Conservation (phyloP, 2,329 filamentous ascomycete genomes). For the Mycocentrospora acerina region DNA sequence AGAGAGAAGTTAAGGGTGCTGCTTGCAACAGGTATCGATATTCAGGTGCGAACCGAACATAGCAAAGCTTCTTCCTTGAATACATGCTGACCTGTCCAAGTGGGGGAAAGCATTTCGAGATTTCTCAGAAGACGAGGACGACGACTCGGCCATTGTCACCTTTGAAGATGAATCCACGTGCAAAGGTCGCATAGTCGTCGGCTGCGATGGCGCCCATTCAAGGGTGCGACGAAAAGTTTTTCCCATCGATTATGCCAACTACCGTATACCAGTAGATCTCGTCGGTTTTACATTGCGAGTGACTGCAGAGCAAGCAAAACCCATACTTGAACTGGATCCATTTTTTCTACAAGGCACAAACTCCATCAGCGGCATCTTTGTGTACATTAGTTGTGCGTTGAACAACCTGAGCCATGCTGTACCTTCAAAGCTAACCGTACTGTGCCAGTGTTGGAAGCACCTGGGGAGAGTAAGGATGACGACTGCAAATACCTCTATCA, state of each 20-base stretch:
- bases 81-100: too few relatives aligned
- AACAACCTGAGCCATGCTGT: not conserved
- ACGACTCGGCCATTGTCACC: conserved; percentile 2
- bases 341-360: conserved; percentile 15
- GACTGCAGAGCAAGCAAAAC: conserved; percentile 6
- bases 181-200: conserved; percentile 9
- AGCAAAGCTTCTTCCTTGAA: too few relatives aligned
- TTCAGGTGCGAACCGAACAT: conserved; percentile 4
- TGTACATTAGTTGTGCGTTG: conserved; percentile 8
- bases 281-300: conserved; percentile 12
- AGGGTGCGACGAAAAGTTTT: not conserved
- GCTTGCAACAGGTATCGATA: conserved; percentile 9
- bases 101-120: conserved; percentile 10
- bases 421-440: not conserved
- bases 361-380: conserved; percentile 5
- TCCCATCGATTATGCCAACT: not conserved
- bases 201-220: conserved; percentile 13
- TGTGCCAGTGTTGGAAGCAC: conserved; percentile 8
- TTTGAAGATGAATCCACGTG: conserved; percentile 13
- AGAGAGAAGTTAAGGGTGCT: conserved; percentile 8
- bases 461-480: not conserved
- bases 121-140: conserved; percentile 1
- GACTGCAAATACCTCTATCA: conserved; percentile 6
- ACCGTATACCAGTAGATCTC: conserved; percentile 8
- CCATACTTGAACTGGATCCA: conserved; percentile 12